Conservation (phyloP, 2,329 filamentous ascomycete genomes). For the Xylariaceae sp. region DNA sequence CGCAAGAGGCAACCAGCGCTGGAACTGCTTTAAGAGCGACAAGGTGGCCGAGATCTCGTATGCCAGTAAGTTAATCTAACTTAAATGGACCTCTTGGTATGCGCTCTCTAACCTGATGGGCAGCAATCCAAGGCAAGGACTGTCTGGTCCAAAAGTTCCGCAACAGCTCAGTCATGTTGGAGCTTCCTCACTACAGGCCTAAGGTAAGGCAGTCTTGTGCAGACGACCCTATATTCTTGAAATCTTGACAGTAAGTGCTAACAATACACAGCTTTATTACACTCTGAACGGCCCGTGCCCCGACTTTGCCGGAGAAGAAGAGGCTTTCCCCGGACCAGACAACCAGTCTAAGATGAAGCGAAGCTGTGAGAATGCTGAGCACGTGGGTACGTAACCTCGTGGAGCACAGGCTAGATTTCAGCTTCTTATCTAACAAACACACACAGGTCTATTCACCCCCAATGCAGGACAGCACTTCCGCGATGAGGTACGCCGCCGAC, state of each 20-base stretch:
- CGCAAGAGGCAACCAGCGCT: constrained; percentile 63
- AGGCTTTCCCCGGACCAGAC: constrained; percentile 71
- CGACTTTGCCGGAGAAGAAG: constrained; percentile 62
- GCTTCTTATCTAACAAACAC: constrained; percentile 12
- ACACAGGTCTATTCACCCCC: constrained; percentile 69
- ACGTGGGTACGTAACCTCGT: constrained; percentile 59
- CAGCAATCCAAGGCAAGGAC: constrained; percentile 87
- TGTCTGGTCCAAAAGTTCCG: constrained; percentile 91
- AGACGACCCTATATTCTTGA: background rate
- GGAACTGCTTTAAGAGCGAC: constrained; percentile 76
- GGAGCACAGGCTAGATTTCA: no score
- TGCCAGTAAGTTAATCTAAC: constrained; percentile 63
- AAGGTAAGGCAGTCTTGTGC: constrained; percentile 52
- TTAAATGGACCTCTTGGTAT: background rate
- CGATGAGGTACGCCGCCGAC: constrained; percentile 69
- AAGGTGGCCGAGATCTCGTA: constrained; percentile 91
- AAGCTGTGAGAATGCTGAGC: constrained; percentile 79
- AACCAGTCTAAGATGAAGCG: constrained; percentile 84
- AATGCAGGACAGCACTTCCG: constrained; percentile 67
- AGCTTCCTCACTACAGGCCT: constrained; percentile 73
- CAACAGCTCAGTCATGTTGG: constrained; percentile 93
- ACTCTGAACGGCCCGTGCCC: constrained; percentile 45
- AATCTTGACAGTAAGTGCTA: constrained; percentile 7
- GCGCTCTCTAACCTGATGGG: constrained; percentile 25
- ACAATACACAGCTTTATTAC: constrained; percentile 44